Base-by-base conservation (phyloP, 2,329 filamentous ascomycete genomes). In the Ceratocystis eucalypticola region DNA sequence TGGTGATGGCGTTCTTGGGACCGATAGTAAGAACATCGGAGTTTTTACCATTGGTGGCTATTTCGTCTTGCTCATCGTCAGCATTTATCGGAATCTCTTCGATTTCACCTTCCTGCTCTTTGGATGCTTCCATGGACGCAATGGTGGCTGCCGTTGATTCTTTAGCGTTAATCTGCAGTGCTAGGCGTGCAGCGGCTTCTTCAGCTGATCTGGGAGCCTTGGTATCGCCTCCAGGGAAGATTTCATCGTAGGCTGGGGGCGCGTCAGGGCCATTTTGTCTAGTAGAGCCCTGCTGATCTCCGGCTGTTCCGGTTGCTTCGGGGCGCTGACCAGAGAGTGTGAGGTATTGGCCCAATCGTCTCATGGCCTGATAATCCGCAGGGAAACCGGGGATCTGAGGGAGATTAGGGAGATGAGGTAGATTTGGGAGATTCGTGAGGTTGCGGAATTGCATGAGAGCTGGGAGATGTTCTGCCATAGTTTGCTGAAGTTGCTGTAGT, bases 191-290 rank as follows among this genome's bases (percentile, higher is more conserved):
- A 1, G 81, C 81, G 2, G 84, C 85, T 65, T 78, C 78, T 7
- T 79, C 78, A 1, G 82, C 83, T n/a, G 82, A 82, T 20, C 80
- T 76, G 70, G 82, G 80, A 5, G 57, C 65, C 61, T 68, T 68
- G 44, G 33, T 62, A 57, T 80, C 77, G 65, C 78, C 75, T 50
- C 77, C 76, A 1, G 88, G 89, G 73, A 85, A 94, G 33, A 94
- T 83, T 61, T 92, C 89, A 65, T 91, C 86, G 70, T 94, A 94
- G 0, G 89, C 83, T 8, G 89, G 89, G 7, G 88, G 88, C 41
- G 82, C 79, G 3, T 79, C 77, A 64, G 48, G 15, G 15, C 37
- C 20, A 10, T n/a, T 22, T 48, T 61, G 64, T 3, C 12, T 15
- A 61, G 57, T 30, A 22, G 8, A 12, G n/a, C 44, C 28, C 4